Conservation (phyloP, 1,284 basidiomycete genomes). For the Ganoderma lingzhi region DNA sequence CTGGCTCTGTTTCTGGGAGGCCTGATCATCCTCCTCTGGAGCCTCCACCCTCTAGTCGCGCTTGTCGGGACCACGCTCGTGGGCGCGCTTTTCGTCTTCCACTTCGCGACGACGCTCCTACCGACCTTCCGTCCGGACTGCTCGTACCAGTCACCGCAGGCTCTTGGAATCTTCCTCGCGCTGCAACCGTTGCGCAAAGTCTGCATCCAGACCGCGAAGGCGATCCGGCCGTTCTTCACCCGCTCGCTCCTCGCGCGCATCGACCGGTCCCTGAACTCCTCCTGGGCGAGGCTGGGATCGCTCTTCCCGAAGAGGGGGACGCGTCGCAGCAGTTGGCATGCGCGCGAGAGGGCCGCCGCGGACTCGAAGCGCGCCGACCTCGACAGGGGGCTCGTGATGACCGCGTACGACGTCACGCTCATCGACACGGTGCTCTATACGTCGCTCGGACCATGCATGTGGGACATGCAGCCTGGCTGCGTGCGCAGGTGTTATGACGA, state of each 20-base stretch:
- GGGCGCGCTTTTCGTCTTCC: not conserved
- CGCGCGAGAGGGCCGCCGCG: constrained; percentile 24
- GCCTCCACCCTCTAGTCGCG: constrained; percentile 17
- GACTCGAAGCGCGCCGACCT: constrained; percentile 17
- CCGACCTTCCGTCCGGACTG: constrained; percentile 34
- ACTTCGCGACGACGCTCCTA: constrained; percentile 22
- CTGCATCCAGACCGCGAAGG: constrained; percentile 15
- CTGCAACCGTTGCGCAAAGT: constrained; percentile 2
- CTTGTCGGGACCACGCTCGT: constrained; percentile 12
- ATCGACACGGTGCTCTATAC: constrained; percentile 24
- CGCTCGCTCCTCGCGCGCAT: not conserved
- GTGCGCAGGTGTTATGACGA: constrained; percentile 23
- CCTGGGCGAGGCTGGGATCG: not conserved
- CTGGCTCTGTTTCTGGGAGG: constrained; percentile 22
- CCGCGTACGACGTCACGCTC: constrained; percentile 19
- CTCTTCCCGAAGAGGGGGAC: constrained; percentile 4
- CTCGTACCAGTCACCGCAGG: constrained; percentile 40
- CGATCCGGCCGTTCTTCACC: constrained; percentile 10
- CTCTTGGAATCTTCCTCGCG: constrained; percentile 29
- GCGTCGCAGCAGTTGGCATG: constrained; percentile 4
- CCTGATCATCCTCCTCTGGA: constrained; percentile 23
- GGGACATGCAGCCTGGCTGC: constrained; percentile 19
- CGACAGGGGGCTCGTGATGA: constrained; percentile 21
- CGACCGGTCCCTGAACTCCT: not conserved
- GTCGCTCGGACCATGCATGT: constrained; percentile 24